Evolutionary conservation across 495 filamentous ascomycete species (phyloP), one percentile per base, ranked within the genome.

Genomic region (Hypoxylon fragiforme): DNA sequence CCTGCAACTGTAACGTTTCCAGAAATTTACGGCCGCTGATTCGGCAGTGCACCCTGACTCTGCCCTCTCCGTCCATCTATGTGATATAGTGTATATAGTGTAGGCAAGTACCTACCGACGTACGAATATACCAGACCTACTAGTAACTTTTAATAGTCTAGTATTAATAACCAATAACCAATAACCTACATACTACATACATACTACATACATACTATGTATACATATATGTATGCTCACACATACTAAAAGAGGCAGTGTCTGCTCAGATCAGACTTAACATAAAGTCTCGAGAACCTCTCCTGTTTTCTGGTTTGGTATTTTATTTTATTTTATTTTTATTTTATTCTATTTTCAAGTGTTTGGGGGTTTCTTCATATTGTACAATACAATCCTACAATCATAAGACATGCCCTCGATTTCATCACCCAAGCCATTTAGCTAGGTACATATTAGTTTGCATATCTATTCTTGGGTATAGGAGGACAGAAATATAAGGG

Each of bases 1-100:
- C 54, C 46, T 63, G 59, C 50, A 55, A 45, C 61, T 64, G 64
- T 63, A 66, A 66, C 64, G 64, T 66, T 64, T 64, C 64, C 54
- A 58, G 57, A 57, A 55, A 56, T 57, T 47, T 57, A 31, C 38
- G 44, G 48, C 30, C 45, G 43, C 42, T 52, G 53, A 62, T 59
- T 62, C 61, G 64, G 64, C 61, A 66, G 54, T 66, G 64, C 50
- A 28, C 30, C 42, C 48, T 60, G 45, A 45, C 49, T 51, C 56
- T 52, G 5, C 5, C 31, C 31, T 35, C 26, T 30, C n/a, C n/a
- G n/a, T n/a, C n/a, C n/a, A n/a, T 28, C 24, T 28, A 28, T 9
- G 24, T 28, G 4, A 7, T 35, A 13, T 3, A 13, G 7, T 35
- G 6, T 35, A 13, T 35, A 7, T 12, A 13, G 7, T 16, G 34